Evolutionary conservation across 768 basidiomycete species (phyloP), one percentile per base, ranked within the genome.

Genomic region (Sporobolomyces pararoseus): DNA sequence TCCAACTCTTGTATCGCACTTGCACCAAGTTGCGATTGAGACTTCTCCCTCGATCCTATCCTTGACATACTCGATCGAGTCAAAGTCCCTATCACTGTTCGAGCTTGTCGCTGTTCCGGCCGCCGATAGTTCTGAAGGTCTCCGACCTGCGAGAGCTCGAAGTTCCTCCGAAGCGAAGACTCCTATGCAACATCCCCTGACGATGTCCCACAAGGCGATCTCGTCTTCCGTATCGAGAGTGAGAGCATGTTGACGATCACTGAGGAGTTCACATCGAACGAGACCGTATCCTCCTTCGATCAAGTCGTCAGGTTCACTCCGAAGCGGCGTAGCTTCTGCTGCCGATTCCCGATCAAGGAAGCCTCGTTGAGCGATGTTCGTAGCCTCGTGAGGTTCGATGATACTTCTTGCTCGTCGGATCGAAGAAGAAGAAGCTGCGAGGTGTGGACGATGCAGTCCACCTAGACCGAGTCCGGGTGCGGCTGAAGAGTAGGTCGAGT

Each of bases 1-100:
- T 10, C 95, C 95, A 12, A 88, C 87, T 79, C 90, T 89, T 7
- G 93, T 95, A 79, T 97, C 95, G 32, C 90, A 88, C 21, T 84
- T 84, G 46, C 89, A 88, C 95, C 95, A 99, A 17, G 87, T 81
- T 31, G 86, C 82, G 13, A 90, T 69, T 37, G 75, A 86, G 0
- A 89, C 91, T 78, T 98, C 92, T 34, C 95, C 94, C 77, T 99
- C 96, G n/a, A 98, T 89, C 46, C 90, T 82, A 76, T 91, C 91
- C 66, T 88, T 83, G 25, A 97, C 91, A 49, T 86, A 84, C 79
- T 97, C 95, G 60, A 99, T 81, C 7, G 88, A 87, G 76, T 95
- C 93, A 32, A 75, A 72, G 19, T 52, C 51, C 25, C 13, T 57
- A 37, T 51, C 62, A n/a, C 25, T 44, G 29, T 47, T 23, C 27